Evolutionary conservation across 495 filamentous ascomycete genomes (phyloP), one percentile per base, ranked within the genome.

Genomic region (Talaromyces trachyspermus): DNA sequence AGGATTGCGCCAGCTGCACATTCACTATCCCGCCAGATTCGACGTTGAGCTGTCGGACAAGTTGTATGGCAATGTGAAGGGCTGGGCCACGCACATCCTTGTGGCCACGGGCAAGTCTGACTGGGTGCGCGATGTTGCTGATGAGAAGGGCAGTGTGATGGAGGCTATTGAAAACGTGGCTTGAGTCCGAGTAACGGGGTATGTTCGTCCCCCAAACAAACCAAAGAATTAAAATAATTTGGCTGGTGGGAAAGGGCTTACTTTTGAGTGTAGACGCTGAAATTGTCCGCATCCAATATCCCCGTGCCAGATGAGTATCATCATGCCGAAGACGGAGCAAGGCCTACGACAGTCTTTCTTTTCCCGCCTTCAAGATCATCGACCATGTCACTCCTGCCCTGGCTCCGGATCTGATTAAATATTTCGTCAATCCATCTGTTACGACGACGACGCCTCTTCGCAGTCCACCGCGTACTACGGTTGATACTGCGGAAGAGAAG

Each of bases 91-190:
- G 14, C 92, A 98, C 62, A 57, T 95, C 46, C 73, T 98, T 30
- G 88, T 98, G 14, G 92, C 91, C 9, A 98, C 92, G 2, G 89
- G 89, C 32, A 95, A 96, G 71, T 81, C 83, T 18, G 94, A 98
- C 66, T 98, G 92, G 92, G 83, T 90, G 54, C 67, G 86, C 39
- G 84, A 95, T 66, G 86, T 97, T 11, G 82, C 79, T 36, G 86
- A 97, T 54, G 92, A 97, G 69, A 78, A 81, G 63, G 94, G 89
- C 1, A 95, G 89, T 58, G 78, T 98, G 22, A 97, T 98, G 92
- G 82, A 94, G 68, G 94, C 90, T 6, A 79, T 97, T 58, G 80
- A 76, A 48, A 77, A 49, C 68, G 75, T 5, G 65, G 67, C 8
- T 66, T 81, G 22, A 76, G 79, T 55, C 83, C 85, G 0, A 74